These are phyloP conservation scores for Thelephora ganbajun DNA, from an alignment of 768 basidiomycete genomes.

Conservation along the genomic window DNA sequence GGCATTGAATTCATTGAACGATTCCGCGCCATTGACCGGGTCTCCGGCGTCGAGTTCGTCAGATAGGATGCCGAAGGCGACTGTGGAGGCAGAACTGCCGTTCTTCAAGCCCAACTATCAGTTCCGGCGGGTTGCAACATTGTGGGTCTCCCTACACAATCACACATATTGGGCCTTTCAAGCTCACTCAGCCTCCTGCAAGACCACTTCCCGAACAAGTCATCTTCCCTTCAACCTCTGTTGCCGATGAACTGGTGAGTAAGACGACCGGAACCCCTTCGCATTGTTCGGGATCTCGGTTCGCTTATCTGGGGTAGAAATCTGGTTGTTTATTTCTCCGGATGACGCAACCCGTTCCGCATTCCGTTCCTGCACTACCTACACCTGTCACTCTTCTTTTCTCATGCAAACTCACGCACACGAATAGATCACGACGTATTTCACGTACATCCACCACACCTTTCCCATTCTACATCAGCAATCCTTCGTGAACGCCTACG, in stretches of 20 bases:
- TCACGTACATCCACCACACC: constrained; percentile 9
- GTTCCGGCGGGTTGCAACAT: neutral
- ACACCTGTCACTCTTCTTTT: no score
- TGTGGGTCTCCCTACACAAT: neutral
- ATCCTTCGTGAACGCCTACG: constrained; percentile 8
- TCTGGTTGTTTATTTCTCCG: no score
- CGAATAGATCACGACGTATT: constrained; percentile 5
- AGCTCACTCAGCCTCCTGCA: neutral
- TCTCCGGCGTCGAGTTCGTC: neutral
- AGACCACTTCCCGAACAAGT: neutral
- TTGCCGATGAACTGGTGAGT: constrained; percentile 9
- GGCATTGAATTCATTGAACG: neutral
- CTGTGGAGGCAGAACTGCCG: neutral
- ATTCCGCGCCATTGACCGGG: neutral
- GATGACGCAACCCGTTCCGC: no score
- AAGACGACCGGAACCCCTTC: neutral
- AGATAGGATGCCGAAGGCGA: neutral
- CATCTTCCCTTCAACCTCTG: constrained; percentile 6
- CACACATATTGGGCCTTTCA: neutral
- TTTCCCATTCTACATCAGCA: constrained; percentile 11
- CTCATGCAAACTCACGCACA: neutral
- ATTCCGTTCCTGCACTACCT: no score
- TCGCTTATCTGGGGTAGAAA: no score
- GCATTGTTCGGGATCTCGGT: no score
- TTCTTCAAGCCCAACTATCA: neutral